These are phyloP conservation scores for Trypanosomatidae sp. DNA, from an alignment of 208 protist genomes.

Conservation along the genomic window DNA sequence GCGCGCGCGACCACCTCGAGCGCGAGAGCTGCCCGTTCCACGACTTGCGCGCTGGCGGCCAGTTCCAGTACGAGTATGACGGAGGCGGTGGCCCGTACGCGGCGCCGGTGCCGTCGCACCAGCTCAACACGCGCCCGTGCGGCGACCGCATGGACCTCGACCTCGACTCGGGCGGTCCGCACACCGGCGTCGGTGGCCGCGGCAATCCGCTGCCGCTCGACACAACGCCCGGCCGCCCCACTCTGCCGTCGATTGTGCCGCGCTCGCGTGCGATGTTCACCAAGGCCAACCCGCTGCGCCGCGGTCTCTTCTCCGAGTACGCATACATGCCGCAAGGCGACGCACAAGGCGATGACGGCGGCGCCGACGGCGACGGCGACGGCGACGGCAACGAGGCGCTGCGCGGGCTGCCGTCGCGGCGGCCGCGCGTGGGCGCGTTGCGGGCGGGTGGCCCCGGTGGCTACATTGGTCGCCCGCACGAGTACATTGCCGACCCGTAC, in stretches of 20 bases:
- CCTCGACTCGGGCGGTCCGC: conserved; percentile 32
- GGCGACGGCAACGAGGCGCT: conserved; percentile 2
- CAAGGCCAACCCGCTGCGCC: conserved; percentile 60
- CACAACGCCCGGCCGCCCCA: conserved; percentile 41
- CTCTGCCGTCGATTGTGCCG: conserved; percentile 16
- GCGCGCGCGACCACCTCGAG: conserved; percentile 71
- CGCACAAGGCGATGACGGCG: neutral
- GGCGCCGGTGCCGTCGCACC: conserved; percentile 27
- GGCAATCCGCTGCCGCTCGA: conserved; percentile 57
- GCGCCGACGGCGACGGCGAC: neutral
- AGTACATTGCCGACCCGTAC: conserved; percentile 79
- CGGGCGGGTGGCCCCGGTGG: conserved; percentile 47
- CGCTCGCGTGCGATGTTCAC: conserved; percentile 39
- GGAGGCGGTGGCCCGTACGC: conserved; percentile 36
- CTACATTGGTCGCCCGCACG: conserved; percentile 50
- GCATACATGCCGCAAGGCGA: conserved; percentile 67
- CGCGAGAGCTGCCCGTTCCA: conserved; percentile 84
- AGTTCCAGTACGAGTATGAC: conserved; percentile 84
- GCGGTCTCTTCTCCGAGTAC: conserved; percentile 65
- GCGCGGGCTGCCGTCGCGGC: conserved; percentile 6
- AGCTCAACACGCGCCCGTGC: conserved; percentile 29
- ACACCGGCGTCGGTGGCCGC: conserved; percentile 26
- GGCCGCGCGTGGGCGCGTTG: conserved; percentile 27
- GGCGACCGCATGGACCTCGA: conserved; percentile 83
- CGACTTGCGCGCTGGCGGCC: conserved; percentile 74